Base-by-base conservation (phyloP, 768 basidiomycete species). In the Psilocybe tampanensis region DNA sequence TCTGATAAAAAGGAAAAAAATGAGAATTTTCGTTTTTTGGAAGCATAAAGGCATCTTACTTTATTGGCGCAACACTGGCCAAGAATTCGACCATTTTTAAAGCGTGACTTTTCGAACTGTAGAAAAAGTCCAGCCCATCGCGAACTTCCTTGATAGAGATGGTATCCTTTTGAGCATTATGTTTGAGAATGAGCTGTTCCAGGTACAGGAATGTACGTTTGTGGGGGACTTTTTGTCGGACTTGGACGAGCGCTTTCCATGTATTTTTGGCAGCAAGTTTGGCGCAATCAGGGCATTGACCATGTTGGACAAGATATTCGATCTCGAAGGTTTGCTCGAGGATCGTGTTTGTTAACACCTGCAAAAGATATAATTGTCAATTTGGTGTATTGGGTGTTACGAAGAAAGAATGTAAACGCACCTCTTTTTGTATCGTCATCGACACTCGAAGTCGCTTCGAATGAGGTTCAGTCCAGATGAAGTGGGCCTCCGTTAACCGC, bases 391-490 rank as follows among this genome's bases (percentile, higher is more conserved):
- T 17, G 32, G 13, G 23, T 24, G 9, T 24, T 3, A 0, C 8
- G 51, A 22, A 39, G n/a, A n/a, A n/a, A n/a, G n/a, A n/a, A 15
- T 15, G 13, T n/a, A 29, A 11, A 19, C 15, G 13, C 44, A 94
- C 94, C 82, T 98, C 97, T 78, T 99, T 99, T 76, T 99, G 97
- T 60, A 99, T 95, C 0, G 96, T 97, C 65, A 99, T 76, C 52
- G 96, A 96, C 54, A 99, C 86, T 45, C 94, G 84, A 60, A 98
- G 71, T 34, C 97, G 84, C 68, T 95, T 95, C 36, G 92, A 95
- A 74, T 99, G 96, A 2, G 97, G 97, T 68, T 99, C 97, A 19
- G 97, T 99, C 97, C 97, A 99, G 66, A 98, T 94, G 72, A 98
- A 98, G 61, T 94, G 92, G 2, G 97, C 97, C 60, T 98, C 96